Evolutionary conservation across 2,329 filamentous ascomycete genomes (phyloP), one percentile per base, ranked within the genome.

Genomic region (Teratosphaeria gauchensis): DNA sequence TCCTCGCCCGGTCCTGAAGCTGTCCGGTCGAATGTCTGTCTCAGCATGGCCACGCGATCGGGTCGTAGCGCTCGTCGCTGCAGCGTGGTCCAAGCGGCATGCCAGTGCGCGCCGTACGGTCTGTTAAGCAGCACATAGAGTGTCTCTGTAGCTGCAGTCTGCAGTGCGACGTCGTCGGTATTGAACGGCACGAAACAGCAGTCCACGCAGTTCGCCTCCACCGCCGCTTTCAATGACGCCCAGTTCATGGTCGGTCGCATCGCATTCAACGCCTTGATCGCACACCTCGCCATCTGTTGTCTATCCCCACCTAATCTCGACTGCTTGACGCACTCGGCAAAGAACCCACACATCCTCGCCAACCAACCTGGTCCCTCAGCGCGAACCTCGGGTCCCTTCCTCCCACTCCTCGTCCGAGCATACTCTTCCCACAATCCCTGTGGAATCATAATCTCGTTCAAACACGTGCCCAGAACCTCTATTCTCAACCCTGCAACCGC

Each of bases 361-460:
- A 97, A 79, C 94, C 94, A 99, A 19, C 94, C 95, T 64, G 96
- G 89, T 48, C 86, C 79, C 14, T 88, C 90, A 70, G 78, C 88
- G 46, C 92, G 85, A 58, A 95, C 84, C 56, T 86, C 82, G 3
- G 11, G 8, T n/a, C 42, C 42, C 30, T 86, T 79, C 53, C 81
- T 83, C 46, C 82, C 79, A 63, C 90, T 86, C 65, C 90, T 81
- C 66, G 87, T 85, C 11, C 57, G 58, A 14, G 52, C 58, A 28
- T 87, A 81, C 63, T 95, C 87, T 62, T 83, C 76, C 58, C 96
- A 83, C 21, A 96, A 86, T 1, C 79, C 76, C 28, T 84, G 80
- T 1, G 94, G 90, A 0, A 92, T 95, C 72, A 96, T 95, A 62
- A 97, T 91, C 72, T 97, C 94, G 62, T 97, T 89, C 68, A 94